Evolutionary conservation across 2,329 filamentous ascomycete genomes (phyloP).

Genomic region (Tothia fuscella): DNA sequence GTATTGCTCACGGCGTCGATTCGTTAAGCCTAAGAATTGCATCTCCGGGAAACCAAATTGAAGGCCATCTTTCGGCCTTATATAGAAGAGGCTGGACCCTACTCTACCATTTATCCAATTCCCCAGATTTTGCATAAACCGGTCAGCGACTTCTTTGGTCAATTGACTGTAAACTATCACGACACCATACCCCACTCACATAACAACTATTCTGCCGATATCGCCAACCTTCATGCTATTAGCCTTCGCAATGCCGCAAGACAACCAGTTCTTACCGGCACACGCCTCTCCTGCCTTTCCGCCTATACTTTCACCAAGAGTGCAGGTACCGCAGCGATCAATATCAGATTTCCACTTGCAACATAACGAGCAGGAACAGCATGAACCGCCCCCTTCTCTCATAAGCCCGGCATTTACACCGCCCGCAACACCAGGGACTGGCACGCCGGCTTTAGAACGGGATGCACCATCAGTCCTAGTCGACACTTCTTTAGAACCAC

Average conservation of each 20-base stretch:
- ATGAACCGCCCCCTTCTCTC: slow-evolving; percentile 28
- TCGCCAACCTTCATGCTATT: not conserved
- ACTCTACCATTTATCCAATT: too few species aligned
- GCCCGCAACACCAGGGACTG: slow-evolving; percentile 17
- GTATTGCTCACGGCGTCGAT: too few species aligned
- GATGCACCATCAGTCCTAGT: slow-evolving; percentile 31
- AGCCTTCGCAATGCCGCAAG: slow-evolving; percentile 6
- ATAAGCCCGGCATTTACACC: slow-evolving; percentile 36
- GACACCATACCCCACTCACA: too few species aligned
- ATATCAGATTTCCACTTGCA: slow-evolving; percentile 28
- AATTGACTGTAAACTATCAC: too few species aligned
- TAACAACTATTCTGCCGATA: too few species aligned
- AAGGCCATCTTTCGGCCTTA: too few species aligned
- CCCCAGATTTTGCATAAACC: too few species aligned
- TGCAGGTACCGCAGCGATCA: slow-evolving; percentile 20
- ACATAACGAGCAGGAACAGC: slow-evolving; percentile 14
- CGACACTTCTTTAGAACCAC: slow-evolving; percentile 22
- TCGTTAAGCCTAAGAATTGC: too few species aligned
- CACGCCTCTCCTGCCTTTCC: slow-evolving; percentile 40
- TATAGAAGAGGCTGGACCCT: too few species aligned
- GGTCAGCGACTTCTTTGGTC: too few species aligned
- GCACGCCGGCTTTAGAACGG: slow-evolving; percentile 23
- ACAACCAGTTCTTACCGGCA: slow-evolving; percentile 30
- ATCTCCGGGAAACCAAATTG: too few species aligned
- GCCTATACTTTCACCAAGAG: slow-evolving; percentile 35